A percentile compares a stretch with the other conserved stretches of the same genome.
phyloP scores from a whole-genome alignment of 2,329 filamentous ascomycete species.

The Monosporascus ibericus region DNA sequence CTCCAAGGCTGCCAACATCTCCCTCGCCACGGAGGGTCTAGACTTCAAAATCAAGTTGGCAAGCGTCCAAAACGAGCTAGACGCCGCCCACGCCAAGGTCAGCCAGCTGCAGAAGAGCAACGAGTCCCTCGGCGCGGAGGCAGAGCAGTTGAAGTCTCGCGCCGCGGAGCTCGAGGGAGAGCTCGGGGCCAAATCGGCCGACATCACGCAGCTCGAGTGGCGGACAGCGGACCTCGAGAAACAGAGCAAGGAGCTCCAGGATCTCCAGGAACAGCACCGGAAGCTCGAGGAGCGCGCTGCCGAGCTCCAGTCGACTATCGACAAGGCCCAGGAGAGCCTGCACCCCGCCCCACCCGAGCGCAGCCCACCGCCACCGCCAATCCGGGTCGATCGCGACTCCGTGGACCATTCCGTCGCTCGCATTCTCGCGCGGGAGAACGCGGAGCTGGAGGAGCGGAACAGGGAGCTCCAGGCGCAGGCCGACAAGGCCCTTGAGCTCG shows the following conservation, averaged over 20 bases:
- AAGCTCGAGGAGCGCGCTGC: slow-evolving; percentile 14
- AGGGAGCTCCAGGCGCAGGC: slow-evolving; percentile 4
- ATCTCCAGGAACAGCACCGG: slow-evolving; percentile 18
- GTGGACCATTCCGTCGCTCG: neutral
- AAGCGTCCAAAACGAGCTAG: slow-evolving; percentile 15
- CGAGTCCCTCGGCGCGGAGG: slow-evolving; percentile 16
- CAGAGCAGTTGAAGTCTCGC: slow-evolving; percentile 17
- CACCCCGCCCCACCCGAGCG: neutral
- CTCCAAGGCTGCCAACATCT: slow-evolving; percentile 23
- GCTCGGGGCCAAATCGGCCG: neutral
- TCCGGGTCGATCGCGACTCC: neutral
- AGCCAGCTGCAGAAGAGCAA: slow-evolving; percentile 13
- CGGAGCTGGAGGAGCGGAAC: slow-evolving; percentile 1
- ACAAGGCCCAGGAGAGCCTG: slow-evolving; percentile 2
- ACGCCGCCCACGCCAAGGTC: slow-evolving; percentile 15
- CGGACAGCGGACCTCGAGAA: slow-evolving; percentile 7
- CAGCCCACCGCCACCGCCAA: neutral
- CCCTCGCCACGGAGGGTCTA: slow-evolving; percentile 20
- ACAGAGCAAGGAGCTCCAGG: slow-evolving; percentile 18
- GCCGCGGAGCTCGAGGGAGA: slow-evolving; percentile 2
- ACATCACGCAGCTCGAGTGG: neutral
- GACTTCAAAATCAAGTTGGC: slow-evolving; percentile 14
- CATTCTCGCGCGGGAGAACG: slow-evolving; percentile 1
- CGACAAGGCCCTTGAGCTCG: neutral
- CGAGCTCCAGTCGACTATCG: slow-evolving; percentile 9